phyloP scores from a whole-genome alignment of 768 basidiomycete species.

The Boletus reticulatus region DNA sequence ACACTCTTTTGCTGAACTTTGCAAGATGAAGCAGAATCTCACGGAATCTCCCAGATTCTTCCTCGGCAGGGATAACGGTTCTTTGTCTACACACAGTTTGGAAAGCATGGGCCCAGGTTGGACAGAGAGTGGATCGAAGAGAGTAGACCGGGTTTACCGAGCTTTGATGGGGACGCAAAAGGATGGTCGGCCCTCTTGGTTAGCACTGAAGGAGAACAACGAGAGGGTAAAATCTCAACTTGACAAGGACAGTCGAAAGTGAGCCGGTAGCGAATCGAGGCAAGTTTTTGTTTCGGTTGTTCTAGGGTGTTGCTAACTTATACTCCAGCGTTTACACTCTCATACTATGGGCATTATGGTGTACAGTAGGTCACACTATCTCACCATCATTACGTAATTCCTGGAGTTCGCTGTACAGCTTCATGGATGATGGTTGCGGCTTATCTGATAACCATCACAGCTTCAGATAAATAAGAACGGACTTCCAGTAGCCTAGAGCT shows the following conservation, averaged over 20 bases:
- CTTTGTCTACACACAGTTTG: not conserved
- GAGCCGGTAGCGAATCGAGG: not conserved
- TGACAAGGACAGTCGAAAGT: slow-evolving; percentile 7
- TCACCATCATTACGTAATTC: no score
- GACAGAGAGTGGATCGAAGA: slow-evolving; percentile 26
- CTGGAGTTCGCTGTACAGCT: not conserved
- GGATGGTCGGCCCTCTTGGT: slow-evolving; percentile 33
- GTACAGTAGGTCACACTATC: no score
- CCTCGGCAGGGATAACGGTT: slow-evolving; percentile 26
- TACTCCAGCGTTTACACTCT: no score
- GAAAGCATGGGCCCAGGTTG: slow-evolving; percentile 32
- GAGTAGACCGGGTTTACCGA: slow-evolving; percentile 24
- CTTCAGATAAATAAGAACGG: not conserved
- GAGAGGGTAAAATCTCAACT: slow-evolving; percentile 18
- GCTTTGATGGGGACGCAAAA: slow-evolving; percentile 28
- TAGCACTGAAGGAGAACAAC: slow-evolving; percentile 30
- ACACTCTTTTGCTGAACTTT: slow-evolving; percentile 14
- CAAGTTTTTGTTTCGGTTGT: not conserved
- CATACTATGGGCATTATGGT: no score
- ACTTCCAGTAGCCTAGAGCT: not conserved
- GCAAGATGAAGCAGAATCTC: slow-evolving; percentile 10
- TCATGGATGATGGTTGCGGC: not conserved
- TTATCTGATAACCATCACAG: slow-evolving; percentile 5
- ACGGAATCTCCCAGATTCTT: slow-evolving; percentile 22
- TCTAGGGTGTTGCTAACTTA: slow-evolving; percentile 1